Evolutionary conservation across 768 basidiomycete species (phyloP), one percentile per base, ranked within the genome.

Genomic region (Tricholoma bakamatsutake): DNA sequence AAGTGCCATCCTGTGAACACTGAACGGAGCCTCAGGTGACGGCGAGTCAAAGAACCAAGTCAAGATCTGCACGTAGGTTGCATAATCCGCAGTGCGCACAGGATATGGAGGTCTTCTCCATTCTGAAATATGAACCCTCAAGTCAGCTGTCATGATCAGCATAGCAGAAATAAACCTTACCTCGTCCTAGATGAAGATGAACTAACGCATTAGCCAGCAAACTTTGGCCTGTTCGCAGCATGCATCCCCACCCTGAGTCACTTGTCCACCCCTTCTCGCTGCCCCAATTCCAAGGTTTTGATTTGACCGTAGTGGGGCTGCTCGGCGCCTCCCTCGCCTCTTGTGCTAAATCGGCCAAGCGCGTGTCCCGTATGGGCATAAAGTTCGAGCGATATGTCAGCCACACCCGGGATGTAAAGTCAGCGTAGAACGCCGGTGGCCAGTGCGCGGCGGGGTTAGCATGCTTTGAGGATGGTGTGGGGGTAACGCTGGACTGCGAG

Each of bases 11-110:
- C 93, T 82, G 70, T 99, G 96, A 6, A 99, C 91, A 61, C 90
- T 90, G 67, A 99, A 99, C 0, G 96, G 96, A 15, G 88, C 85
- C 30, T 87, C 76, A 0, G 90, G 83, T 0, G 85, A 79, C 0
- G 95, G 95, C 2, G 88, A 86, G 66, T 99, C 96, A 46, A 98
- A 72, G 74, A 98, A 99, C 93, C 95, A 98, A 0, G 91, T 88
- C 18, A 99, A 56, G 51, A 98, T 88, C 59, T 88, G 88, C 6
- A 96, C 90, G 64, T 99, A 98, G 2, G 82, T 87, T 0, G 90
- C 90, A 65, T 90, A 93, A 42, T 79, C 84, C 2, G 81, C 75
- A 0, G 84, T 82, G 55, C 73, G 72, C 12, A 84, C 73, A 2
- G 81, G 75, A 55, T 81, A 66, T 0, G 84, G 79, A 0, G 93